phyloP scores from a whole-genome alignment of 2,329 filamentous ascomycete species.

The Aureobasidium sp. region DNA sequence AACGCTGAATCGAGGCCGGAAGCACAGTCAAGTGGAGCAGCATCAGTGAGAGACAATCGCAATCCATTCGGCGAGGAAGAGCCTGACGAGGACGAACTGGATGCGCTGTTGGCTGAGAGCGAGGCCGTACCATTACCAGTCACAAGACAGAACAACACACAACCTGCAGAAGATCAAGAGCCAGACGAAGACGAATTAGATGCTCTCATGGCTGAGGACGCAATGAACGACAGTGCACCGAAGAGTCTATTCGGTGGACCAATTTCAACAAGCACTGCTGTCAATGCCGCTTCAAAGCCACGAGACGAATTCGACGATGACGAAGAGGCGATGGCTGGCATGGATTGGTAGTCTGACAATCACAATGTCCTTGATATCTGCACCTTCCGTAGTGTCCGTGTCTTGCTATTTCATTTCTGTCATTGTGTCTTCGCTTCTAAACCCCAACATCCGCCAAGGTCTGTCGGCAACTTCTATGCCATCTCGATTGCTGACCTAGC shows the following conservation, averaged over 20 bases:
- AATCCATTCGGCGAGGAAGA: slow-evolving; percentile 29
- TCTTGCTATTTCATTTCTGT: neutral
- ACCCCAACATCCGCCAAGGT: neutral
- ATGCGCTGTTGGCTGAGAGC: slow-evolving; percentile 46
- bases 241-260: slow-evolving; percentile 17
- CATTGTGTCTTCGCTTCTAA: too few relatives aligned
- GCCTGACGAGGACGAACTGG: slow-evolving; percentile 47
- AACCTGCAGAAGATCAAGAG: neutral
- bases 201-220: slow-evolving; percentile 44
- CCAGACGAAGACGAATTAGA: slow-evolving; percentile 50
- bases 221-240: slow-evolving; percentile 13
- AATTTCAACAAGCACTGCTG: neutral
- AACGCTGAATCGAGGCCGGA: neutral
- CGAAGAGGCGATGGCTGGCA: slow-evolving; percentile 57
- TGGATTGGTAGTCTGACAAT: slow-evolving; percentile 21
- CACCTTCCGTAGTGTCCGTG: neutral
- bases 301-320: slow-evolving; percentile 52
- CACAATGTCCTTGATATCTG: neutral
- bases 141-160: neutral
- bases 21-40: neutral
- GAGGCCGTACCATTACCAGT: slow-evolving; percentile 12
- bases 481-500: too few relatives aligned
- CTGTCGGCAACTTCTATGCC: neutral
- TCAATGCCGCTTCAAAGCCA: neutral
- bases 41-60: neutral